Percentiles rank a stretch among this genome's conserved stretches.
Conservation (phyloP, 73 alveolate genomes). For the Blepharisma japonicum region DNA sequence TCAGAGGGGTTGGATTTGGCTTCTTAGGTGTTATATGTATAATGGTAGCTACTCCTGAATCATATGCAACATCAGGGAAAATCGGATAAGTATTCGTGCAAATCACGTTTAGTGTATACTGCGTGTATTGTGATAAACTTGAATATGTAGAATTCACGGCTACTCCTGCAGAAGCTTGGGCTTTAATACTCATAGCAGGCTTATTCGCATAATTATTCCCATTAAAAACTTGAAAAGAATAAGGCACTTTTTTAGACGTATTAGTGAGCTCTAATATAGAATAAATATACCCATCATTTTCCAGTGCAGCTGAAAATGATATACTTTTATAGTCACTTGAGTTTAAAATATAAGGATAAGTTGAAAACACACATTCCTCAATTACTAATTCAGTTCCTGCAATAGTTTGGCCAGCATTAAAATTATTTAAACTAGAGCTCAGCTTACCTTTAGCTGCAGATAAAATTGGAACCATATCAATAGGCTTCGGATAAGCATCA, state of each 20-base stretch:
- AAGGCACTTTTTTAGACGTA: neutral
- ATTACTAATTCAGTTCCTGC: no score
- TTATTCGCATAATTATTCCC: slow-evolving; percentile 20
- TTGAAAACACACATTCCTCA: no score
- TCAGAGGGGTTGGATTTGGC: no score
- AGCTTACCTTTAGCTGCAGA: no score
- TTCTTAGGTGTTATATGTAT: no score
- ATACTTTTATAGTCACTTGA: neutral
- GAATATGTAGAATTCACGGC: neutral
- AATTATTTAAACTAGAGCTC: no score
- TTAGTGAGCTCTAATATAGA: neutral
- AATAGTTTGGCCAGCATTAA: no score
- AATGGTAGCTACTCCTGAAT: no score
- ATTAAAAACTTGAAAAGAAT: slow-evolving; percentile 21
- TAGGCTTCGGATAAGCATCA: slow-evolving; percentile 12
- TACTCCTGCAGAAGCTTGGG: neutral
- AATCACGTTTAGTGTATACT: neutral
- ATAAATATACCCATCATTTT: slow-evolving; percentile 23
- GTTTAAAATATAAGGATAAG: no score
- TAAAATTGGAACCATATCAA: neutral
- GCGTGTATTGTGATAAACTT: neutral
- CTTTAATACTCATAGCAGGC: slow-evolving; percentile 1
- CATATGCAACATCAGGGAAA: no score
- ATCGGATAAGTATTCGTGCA: slow-evolving; percentile 2
- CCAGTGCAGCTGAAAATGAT: neutral